Evolutionary conservation across 73 alveolate species (phyloP).

Genomic region (Tetrahymena thermophila): DNA sequence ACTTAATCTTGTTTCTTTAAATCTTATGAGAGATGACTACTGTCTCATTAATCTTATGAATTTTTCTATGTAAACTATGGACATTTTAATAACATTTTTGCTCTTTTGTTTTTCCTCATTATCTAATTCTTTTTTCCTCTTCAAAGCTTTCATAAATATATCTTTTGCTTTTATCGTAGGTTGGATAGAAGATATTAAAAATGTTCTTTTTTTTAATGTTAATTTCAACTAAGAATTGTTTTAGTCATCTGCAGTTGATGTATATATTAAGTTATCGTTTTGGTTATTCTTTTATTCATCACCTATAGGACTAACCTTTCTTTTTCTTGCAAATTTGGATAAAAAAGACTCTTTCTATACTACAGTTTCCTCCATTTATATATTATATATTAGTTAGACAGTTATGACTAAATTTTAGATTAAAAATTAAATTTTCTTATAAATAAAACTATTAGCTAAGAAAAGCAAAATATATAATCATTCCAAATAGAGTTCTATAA

Average conservation of each 20-base stretch:
- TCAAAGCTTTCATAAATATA: not conserved
- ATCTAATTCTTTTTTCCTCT: not conserved
- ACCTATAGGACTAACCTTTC: not conserved
- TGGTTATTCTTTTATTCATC: not conserved
- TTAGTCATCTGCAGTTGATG: not conserved
- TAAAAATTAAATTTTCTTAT: not conserved
- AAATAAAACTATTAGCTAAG: not conserved
- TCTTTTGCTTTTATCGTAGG: not conserved
- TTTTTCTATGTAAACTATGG: not conserved
- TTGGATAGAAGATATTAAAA: not conserved
- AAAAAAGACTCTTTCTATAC: not conserved
- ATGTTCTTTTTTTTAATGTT: not conserved
- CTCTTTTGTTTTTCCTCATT: not conserved
- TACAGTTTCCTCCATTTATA: not conserved
- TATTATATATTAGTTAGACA: not conserved
- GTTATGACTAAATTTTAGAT: not conserved
- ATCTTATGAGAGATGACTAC: not conserved
- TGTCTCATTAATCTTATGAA: not conserved
- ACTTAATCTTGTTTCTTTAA: not conserved
- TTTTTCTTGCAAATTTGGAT: not conserved
- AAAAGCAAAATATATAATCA: too few relatives aligned
- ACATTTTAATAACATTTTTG: not conserved
- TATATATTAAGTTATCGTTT: not conserved
- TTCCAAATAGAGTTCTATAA: not conserved
- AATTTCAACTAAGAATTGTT: not conserved